Evolutionary conservation across 345 rosid genomes (phyloP).

Genomic region (Euphorbia pulcherrima): DNA sequence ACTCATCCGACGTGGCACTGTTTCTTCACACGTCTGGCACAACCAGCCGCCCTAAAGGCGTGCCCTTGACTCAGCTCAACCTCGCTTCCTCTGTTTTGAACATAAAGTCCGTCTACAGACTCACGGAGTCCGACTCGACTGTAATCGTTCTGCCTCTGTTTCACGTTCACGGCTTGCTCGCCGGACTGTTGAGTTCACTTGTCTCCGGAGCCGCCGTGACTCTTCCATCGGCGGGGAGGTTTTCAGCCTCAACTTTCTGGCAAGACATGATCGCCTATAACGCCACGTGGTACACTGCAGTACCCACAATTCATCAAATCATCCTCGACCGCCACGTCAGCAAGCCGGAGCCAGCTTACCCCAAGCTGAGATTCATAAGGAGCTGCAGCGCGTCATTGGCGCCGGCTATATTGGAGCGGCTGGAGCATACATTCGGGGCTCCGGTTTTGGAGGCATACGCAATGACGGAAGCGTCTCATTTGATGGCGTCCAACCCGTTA

Average conservation of each 20-base stretch:
- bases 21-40: constrained; percentile 78
- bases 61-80: constrained; percentile 62
- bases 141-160: constrained; percentile 75
- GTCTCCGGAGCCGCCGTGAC: constrained; percentile 73
- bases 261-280: constrained; percentile 54
- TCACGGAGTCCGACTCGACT: constrained; percentile 71
- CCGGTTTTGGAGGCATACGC: constrained; percentile 92
- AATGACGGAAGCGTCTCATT: constrained; percentile 81
- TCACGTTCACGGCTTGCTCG: constrained; percentile 80
- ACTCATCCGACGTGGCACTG: constrained; percentile 56
- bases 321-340: constrained; percentile 62
- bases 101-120: constrained; percentile 65
- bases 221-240: constrained; percentile 74
- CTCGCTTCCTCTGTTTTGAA: constrained; percentile 53
- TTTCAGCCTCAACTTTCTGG: constrained; percentile 86
- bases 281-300: constrained; percentile 95
- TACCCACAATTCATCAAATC: constrained; percentile 90
- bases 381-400: constrained; percentile 92
- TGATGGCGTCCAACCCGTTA: constrained; percentile 78
- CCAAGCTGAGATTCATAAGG: constrained; percentile 70
- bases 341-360: constrained; percentile 57
- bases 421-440: constrained; percentile 71
- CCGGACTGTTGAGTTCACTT: constrained; percentile 69
- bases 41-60: constrained; percentile 85
- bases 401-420: constrained; percentile 62